These are phyloP conservation scores for Salix viminalis DNA, from an alignment of 345 rosid species.

Conservation along the genomic window DNA sequence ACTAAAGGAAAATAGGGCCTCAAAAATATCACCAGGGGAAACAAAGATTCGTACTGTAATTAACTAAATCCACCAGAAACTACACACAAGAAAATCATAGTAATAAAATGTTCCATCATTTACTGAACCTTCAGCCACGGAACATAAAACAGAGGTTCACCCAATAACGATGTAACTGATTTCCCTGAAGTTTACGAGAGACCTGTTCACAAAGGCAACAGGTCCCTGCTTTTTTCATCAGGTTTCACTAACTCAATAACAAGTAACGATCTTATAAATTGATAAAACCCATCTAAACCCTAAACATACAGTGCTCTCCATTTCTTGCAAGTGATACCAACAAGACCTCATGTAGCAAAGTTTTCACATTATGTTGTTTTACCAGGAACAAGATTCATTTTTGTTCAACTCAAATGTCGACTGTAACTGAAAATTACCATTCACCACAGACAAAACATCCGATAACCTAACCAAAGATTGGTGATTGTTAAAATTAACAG, in stretches of 20 bases:
- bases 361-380: neutral
- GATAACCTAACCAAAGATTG: neutral
- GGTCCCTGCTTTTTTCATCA: conserved; percentile 59
- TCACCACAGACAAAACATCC: neutral
- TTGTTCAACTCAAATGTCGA: neutral
- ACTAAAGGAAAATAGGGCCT: neutral
- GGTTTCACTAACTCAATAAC: conserved; percentile 16
- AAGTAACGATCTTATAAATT: neutral
- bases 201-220: conserved; percentile 40
- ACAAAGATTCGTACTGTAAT: neutral
- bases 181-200: conserved; percentile 57
- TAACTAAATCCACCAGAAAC: neutral
- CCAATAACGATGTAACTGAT: conserved; percentile 51
- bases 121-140: conserved; percentile 49
- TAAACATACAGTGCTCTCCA: neutral
- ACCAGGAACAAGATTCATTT: neutral
- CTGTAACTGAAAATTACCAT: neutral
- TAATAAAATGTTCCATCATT: conserved; percentile 43
- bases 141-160: conserved; percentile 52
- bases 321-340: neutral
- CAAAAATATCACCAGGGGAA: neutral
- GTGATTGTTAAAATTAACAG: neutral
- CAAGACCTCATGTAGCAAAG: neutral
- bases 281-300: neutral
- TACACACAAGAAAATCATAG: neutral